Base-by-base conservation (phyloP, 169 alveolate genomes). In the Eimeria nieschulzi region DNA sequence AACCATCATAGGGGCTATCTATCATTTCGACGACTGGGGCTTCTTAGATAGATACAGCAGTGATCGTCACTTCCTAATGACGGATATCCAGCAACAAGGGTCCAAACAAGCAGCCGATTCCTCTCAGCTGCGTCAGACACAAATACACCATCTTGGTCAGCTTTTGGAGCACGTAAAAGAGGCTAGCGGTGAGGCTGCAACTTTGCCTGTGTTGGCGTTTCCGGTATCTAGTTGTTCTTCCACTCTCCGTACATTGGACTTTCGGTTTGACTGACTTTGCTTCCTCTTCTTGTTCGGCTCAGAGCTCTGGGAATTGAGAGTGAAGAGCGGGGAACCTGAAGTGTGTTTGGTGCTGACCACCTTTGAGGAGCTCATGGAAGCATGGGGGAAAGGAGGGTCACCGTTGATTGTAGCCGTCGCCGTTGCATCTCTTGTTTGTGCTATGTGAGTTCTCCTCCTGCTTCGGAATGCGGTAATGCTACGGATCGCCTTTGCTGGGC, bases 101-200 rank as follows among this genome's bases (percentile, higher is more conserved):
- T 9, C 25, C 13, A 9, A 79, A 71, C 63, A 55, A 56, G 87
- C 70, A 6, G 73, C 73, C 33, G 72, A 55, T 55, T 23, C 73
- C 56, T 51, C 72, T 39, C 56, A 25, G 72, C 54, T 55, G 72
- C 72, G 73, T 21, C 55, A 25, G 87, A 39, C 5, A 7, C 87
- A 55, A 21, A 7, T 79, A 54, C 54, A 79, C 7, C 15, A 46
- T 53, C 54, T 79, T 9, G 5, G 39, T n/a, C 56, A 53, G 73
- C 72, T 79, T 7, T 5, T 12, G 15, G 87, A 54, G 54, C 87
- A 54, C 23, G 25, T 79, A 55, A 12, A 10, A 54, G 25, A 7
- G 9, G 87, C 87, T 25, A 55, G 87, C 56, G 87, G 87, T 79
- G 87, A 79, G 87, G 59, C 10, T 9, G 56, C 17, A 33, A 33